These are phyloP conservation scores for Rutstroemia sp. DNA, from an alignment of 2,329 filamentous ascomycete genomes.

Conservation along the genomic window DNA sequence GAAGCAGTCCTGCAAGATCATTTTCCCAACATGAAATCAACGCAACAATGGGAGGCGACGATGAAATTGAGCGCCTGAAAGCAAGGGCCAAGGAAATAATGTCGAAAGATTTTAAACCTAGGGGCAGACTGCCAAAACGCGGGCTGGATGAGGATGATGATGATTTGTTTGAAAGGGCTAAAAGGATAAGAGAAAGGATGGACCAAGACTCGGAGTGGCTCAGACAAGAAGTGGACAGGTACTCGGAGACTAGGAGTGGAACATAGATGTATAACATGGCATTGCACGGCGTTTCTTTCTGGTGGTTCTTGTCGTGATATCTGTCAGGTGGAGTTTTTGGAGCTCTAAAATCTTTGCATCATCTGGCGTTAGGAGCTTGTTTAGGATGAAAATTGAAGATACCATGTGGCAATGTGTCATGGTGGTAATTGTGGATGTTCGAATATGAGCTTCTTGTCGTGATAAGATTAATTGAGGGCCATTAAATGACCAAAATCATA, in stretches of 20 bases:
- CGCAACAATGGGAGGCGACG: constrained; percentile 9
- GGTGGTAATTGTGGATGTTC: neutral
- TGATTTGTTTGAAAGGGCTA: constrained; percentile 29
- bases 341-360: constrained; percentile 9
- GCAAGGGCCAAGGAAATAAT: constrained; percentile 21
- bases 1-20: constrained; percentile 20
- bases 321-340: constrained; percentile 9
- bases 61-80: constrained; percentile 21
- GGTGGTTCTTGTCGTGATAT: neutral
- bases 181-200: constrained; percentile 29
- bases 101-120: constrained; percentile 12
- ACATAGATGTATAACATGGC: constrained; percentile 15
- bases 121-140: constrained; percentile 12
- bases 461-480: too few relatives aligned
- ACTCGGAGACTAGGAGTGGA: constrained; percentile 20
- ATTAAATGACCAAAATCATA: too few relatives aligned
- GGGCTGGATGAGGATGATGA: constrained; percentile 21
- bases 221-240: constrained; percentile 20
- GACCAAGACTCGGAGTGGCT: constrained; percentile 29
- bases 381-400: constrained; percentile 11
- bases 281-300: constrained; percentile 9
- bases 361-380: constrained; percentile 14
- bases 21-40: neutral
- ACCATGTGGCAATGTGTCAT: constrained; percentile 11
- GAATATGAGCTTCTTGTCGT: too few relatives aligned